A percentile compares a stretch with the other conserved stretches of the same genome.
Conservation (phyloP, 495 filamentous ascomycete species). For the Trypethelium eluteriae region DNA sequence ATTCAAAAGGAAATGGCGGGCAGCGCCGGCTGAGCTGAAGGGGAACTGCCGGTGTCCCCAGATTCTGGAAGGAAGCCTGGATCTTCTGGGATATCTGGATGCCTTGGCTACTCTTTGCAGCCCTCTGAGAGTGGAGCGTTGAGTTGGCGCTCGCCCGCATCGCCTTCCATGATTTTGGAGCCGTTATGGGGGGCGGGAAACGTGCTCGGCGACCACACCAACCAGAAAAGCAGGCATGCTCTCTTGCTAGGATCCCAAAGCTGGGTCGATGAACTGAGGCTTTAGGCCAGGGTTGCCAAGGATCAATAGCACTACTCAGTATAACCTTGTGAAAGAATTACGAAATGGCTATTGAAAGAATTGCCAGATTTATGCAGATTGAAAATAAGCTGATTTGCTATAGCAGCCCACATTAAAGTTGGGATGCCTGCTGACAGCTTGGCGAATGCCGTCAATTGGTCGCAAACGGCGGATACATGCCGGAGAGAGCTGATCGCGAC, state of each 20-base stretch:
- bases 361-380: neutral
- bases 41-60: neutral
- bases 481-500: neutral
- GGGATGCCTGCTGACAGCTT: neutral
- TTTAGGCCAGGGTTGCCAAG: neutral
- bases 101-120: neutral
- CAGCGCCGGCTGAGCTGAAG: neutral
- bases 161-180: neutral
- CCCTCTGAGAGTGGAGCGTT: neutral
- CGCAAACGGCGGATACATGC: neutral
- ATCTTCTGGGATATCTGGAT: neutral
- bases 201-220: neutral
- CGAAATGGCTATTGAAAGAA: neutral
- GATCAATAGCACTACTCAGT: too few relatives aligned
- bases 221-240: neutral
- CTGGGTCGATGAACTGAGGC: neutral
- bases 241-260: neutral
- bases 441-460: neutral
- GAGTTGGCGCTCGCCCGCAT: neutral
- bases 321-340: neutral
- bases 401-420: too few relatives aligned
- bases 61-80: neutral
- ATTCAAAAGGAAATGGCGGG: too few relatives aligned
- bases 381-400: neutral
- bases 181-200: neutral